Percentiles rank a stretch among this genome's conserved stretches.
phyloP scores from a whole-genome alignment of 139 green algal genomes.

The Volvox africanus region DNA sequence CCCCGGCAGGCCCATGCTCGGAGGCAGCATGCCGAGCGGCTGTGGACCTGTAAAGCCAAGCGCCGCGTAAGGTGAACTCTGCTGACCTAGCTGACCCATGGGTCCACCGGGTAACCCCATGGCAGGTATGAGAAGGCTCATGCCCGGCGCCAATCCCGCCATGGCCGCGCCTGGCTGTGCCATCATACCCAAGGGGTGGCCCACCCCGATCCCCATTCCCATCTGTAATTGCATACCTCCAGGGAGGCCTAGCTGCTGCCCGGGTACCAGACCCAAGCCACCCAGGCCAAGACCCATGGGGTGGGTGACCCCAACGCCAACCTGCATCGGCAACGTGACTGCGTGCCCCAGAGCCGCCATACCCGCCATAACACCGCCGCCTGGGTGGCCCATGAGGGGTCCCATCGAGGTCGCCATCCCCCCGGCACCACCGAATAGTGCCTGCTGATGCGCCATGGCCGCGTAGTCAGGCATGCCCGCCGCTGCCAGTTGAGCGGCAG shows the following conservation, averaged over 20 bases:
- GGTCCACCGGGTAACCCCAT: not conserved
- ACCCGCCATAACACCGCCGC: not conserved
- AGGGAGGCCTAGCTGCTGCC: not conserved
- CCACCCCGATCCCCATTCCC: not conserved
- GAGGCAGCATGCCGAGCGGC: not conserved
- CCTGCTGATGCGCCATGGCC: not conserved
- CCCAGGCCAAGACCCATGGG: constrained; percentile 18
- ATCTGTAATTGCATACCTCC: constrained; percentile 24
- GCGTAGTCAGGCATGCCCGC: not conserved
- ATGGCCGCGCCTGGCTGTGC: not conserved
- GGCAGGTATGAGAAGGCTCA: not conserved
- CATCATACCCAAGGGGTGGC: not conserved
- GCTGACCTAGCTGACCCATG: constrained; percentile 17
- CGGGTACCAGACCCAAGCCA: not conserved
- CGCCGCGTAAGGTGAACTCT: constrained; percentile 1
- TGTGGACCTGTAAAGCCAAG: not conserved
- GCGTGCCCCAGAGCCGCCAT: not conserved
- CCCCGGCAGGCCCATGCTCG: not conserved
- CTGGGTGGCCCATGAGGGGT: not conserved
- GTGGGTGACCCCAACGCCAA: not conserved
- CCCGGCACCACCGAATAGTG: constrained; percentile 1
- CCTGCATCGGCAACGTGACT: not conserved
- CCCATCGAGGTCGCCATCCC: not conserved
- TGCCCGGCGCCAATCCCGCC: not conserved
- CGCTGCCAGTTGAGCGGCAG: not conserved